phyloP scores from a whole-genome alignment of 2,329 filamentous ascomycete species.

The Sporothrix variecibatus region DNA sequence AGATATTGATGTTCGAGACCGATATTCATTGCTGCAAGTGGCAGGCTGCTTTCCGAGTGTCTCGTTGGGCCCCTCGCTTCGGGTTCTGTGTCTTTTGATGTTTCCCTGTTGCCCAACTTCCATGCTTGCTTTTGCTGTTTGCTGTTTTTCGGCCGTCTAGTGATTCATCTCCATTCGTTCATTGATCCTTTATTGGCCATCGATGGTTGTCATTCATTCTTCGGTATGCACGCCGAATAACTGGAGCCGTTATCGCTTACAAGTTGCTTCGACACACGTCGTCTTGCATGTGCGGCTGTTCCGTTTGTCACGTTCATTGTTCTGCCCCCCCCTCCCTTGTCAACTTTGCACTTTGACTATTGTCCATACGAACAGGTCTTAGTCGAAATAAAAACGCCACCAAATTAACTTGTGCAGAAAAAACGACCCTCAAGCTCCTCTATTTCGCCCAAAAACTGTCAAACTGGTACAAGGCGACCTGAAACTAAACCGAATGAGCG shows the following conservation, averaged over 20 bases:
- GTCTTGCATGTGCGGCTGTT: background rate
- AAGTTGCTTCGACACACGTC: background rate
- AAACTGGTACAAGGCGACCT: background rate
- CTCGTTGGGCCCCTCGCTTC: background rate
- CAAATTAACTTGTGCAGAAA: background rate
- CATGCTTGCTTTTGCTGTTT: background rate
- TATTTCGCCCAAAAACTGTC: background rate
- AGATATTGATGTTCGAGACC: background rate
- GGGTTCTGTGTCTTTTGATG: background rate
- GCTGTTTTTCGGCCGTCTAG: background rate
- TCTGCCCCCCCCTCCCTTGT: background rate
- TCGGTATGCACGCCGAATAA: background rate
- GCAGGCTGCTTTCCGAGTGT: no score
- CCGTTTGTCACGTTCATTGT: background rate
- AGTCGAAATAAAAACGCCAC: slow-evolving; percentile 2
- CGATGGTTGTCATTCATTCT: background rate
- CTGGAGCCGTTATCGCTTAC: background rate
- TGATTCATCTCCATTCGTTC: background rate
- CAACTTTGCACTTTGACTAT: background rate
- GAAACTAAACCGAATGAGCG: slow-evolving; percentile 4
- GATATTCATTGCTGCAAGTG: background rate
- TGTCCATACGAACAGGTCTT: background rate
- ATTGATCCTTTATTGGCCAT: background rate
- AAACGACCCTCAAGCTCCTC: background rate
- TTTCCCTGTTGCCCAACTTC: background rate